Evolutionary conservation across 2,329 filamentous ascomycete genomes (phyloP), one percentile per base, ranked within the genome.

Genomic region (Chaetomium sp.): DNA sequence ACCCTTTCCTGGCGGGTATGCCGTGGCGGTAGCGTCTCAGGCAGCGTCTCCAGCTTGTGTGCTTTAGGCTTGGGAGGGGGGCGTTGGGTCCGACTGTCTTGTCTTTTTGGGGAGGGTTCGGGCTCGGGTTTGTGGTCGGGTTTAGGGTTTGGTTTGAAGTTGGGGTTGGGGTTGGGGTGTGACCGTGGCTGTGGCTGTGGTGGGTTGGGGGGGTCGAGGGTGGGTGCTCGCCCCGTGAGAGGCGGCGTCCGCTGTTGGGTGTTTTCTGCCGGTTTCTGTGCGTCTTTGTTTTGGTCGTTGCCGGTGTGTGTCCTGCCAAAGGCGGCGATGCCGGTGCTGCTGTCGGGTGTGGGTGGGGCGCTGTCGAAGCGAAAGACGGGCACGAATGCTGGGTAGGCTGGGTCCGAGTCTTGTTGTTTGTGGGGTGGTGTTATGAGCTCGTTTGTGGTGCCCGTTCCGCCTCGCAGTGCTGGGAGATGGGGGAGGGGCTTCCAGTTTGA

Each of bases 401-500:
- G 57, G 19, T 35, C 23, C n/a, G 23, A 42, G 4, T 29, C 23
- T 25, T 33, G 2, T 7, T 29, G 38, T 23, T n/a, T 38, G 47
- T 16, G n/a, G 5, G 57, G 16, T 13, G 45, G 19, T 33, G 56
- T 27, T 45, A 42, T 10, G 4, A 19, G 25, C 21, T 47, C 23
- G 13, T 42, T 42, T 19, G 35, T 5, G 19, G 35, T 2, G 35
- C 35, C 13, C 5, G 35, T 5, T 19, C 35, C 35, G 13, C 13
- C 51, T 16, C 27, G 25, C 31, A 51, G 65, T 4, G 35, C 35
- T 2, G 66, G 69, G 16, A 70, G 64, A 1, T 29, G 55, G 0
- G 70, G 70, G 6, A 72, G 67, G 3, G 70, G 67, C 51, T 72
- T 72, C 68, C 68, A 71, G 13, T 57, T 66, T 8, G 70, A 70